Conservation (phyloP, 441 rosid species). For the Isatis lusitanica region DNA sequence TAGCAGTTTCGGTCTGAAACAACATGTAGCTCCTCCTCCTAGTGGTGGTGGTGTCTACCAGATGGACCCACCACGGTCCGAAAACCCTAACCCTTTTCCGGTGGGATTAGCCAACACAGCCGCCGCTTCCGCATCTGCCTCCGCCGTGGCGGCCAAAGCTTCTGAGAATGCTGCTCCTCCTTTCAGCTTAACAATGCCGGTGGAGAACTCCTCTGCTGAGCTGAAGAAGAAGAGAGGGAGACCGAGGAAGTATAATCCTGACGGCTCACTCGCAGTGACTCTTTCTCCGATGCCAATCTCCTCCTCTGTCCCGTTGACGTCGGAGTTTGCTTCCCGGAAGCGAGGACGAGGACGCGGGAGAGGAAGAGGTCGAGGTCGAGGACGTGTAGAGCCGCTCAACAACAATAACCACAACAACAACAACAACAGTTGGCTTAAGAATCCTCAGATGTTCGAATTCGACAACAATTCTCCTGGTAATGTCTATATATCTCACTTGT, state of each 20-base stretch:
- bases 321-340: conserved; percentile 55
- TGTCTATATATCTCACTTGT: background rate
- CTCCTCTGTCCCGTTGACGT: conserved; percentile 62
- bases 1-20: conserved; percentile 49
- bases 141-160: background rate
- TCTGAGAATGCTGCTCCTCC: conserved; percentile 38
- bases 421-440: conserved; percentile 43
- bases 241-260: conserved; percentile 64
- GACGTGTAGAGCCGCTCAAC: conserved; percentile 21
- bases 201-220: conserved; percentile 35
- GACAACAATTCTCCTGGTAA: conserved; percentile 39
- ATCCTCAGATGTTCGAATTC: conserved; percentile 50
- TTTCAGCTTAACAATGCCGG: conserved; percentile 31
- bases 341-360: conserved; percentile 49
- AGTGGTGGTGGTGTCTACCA: conserved; percentile 37
- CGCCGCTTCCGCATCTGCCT: conserved; percentile 20
- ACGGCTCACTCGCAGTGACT: conserved; percentile 46
- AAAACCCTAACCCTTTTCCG: conserved; percentile 43
- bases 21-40: conserved; percentile 47
- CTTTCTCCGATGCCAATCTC: conserved; percentile 77
- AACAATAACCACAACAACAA: background rate
- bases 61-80: conserved; percentile 54
- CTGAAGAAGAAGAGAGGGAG: conserved; percentile 70
- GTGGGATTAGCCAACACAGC: conserved; percentile 34
- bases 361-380: conserved; percentile 32